These are phyloP conservation scores for Circinella minor DNA, from an alignment of 371 early-diverging fungal genomes.

Conservation along the genomic window DNA sequence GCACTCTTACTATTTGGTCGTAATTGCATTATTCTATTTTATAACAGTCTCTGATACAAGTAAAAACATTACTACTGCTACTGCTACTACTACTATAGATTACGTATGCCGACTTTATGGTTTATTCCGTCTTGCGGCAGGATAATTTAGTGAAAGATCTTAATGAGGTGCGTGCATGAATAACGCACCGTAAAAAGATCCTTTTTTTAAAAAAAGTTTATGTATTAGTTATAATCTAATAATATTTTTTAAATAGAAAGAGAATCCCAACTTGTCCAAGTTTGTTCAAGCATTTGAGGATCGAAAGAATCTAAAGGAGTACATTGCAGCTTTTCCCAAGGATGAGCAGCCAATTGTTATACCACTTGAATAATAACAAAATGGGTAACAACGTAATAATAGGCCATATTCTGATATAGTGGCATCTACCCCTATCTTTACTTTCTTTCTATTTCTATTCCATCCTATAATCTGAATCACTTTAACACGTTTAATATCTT, in stretches of 20 bases:
- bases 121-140: background rate
- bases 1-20: no score
- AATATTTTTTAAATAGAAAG: background rate
- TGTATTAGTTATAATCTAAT: no score
- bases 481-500: no score
- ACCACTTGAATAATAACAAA: background rate
- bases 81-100: background rate
- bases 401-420: no score
- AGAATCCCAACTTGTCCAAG: background rate
- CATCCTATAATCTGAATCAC: no score
- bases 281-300: background rate
- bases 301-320: constrained; percentile 1
- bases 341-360: background rate
- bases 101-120: background rate
- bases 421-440: no score
- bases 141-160: background rate
- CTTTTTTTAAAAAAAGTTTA: no score
- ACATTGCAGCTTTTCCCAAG: background rate
- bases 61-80: no score
- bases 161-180: background rate
- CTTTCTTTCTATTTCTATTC: no score
- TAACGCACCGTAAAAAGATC: no score
- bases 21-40: no score
- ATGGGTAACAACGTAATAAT: background rate
- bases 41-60: no score